A percentile compares a stretch with the other conserved stretches of the same genome.
Evolutionary conservation across 257 asterid genomes (phyloP).

Genomic region (Solanum medicagineum): DNA sequence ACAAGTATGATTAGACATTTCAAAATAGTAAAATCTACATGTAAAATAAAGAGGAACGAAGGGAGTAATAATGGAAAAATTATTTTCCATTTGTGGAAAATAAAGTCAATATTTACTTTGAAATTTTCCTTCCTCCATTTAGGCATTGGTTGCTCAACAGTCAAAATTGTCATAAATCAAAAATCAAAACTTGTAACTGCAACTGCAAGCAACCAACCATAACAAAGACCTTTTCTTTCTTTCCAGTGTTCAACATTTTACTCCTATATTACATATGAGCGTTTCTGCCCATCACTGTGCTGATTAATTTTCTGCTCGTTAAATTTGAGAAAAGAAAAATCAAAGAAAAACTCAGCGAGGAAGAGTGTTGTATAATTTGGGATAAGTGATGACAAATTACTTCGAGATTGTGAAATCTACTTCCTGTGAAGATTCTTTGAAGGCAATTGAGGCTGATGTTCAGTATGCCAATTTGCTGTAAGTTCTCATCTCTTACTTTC

Average conservation of each 20-base stretch:
- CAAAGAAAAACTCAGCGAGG: neutral
- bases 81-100: neutral
- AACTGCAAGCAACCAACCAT: constrained; percentile 9
- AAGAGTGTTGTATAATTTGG: neutral
- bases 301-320: no score
- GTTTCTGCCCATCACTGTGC: no score
- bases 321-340: no score
- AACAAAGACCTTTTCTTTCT: neutral
- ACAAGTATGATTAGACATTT: no score
- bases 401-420: constrained; percentile 25
- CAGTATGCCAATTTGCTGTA: constrained; percentile 50
- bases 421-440: constrained; percentile 35
- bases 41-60: neutral
- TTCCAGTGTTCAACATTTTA: neutral
- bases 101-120: neutral
- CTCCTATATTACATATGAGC: neutral
- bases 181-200: neutral
- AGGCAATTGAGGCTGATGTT: constrained; percentile 38
- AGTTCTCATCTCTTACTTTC: constrained; percentile 3
- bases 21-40: accelerated
- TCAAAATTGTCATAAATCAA: neutral
- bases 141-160: neutral
- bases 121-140: neutral
- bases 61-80: neutral
- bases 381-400: constrained; percentile 19